Percentiles rank a stretch among this genome's conserved stretches.
Conservation (phyloP, 1,139 yeast species). For the Geotrichum carabidarum region DNA sequence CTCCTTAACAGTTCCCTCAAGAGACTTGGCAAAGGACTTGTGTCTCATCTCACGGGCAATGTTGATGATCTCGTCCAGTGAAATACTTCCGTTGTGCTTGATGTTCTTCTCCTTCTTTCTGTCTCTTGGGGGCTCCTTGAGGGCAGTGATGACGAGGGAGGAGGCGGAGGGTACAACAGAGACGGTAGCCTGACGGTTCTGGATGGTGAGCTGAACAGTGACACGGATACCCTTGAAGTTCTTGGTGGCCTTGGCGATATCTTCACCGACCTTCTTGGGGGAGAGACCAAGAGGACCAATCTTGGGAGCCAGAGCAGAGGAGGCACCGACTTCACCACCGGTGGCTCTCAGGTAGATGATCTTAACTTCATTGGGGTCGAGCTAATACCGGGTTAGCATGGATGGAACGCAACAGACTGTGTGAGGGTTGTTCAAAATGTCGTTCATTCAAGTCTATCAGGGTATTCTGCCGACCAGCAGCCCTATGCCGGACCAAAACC, state of each 20-base stretch:
- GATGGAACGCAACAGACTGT: no score
- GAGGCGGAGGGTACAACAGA: slow-evolving; percentile 99
- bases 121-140: slow-evolving; percentile 99
- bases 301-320: slow-evolving; percentile 99
- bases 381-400: slow-evolving; percentile 38
- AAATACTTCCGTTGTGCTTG: slow-evolving; percentile 98
- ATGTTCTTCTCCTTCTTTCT: slow-evolving; percentile 99
- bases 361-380: slow-evolving; percentile 98
- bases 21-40: slow-evolving; percentile 96
- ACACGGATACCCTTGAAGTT: slow-evolving; percentile 98
- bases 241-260: slow-evolving; percentile 99
- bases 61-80: slow-evolving; percentile 93
- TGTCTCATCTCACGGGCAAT: slow-evolving; percentile 97
- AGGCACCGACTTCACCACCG: slow-evolving; percentile 99
- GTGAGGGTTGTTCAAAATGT: no score
- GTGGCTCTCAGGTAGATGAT: slow-evolving; percentile 99
- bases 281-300: slow-evolving; percentile 99
- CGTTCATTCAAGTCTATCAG: no score
- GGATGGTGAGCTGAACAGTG: slow-evolving; percentile 96
- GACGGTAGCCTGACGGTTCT: slow-evolving; percentile 99
- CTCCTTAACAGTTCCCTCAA: slow-evolving; percentile 96
- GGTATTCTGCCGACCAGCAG: no score
- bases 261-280: slow-evolving; percentile 99
- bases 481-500: no score
- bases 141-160: slow-evolving; percentile 96